Conservation (phyloP, 352 stramenopile species). For the Phytophthora cryptogea region DNA sequence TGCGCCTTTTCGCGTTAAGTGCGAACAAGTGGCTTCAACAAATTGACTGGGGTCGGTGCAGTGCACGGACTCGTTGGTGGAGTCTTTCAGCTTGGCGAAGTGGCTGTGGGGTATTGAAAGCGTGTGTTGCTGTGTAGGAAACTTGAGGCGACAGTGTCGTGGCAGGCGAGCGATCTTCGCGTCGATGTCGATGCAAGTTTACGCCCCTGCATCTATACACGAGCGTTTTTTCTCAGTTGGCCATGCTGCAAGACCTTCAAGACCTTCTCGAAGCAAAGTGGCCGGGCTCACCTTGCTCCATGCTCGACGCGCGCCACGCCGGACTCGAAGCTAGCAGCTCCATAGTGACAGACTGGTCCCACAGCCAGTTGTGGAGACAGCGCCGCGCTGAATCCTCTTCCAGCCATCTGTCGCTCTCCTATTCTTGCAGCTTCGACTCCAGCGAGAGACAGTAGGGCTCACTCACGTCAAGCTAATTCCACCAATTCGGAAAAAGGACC, state of each 20-base stretch:
- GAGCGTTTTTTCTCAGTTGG: background rate
- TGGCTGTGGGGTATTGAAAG: too few relatives aligned
- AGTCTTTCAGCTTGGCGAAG: too few relatives aligned
- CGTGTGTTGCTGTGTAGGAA: too few relatives aligned
- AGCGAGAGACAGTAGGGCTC: too few relatives aligned
- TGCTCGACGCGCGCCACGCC: constrained; percentile 1
- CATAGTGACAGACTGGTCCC: background rate
- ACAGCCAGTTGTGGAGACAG: constrained; percentile 6
- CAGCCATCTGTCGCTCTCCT: constrained; percentile 12
- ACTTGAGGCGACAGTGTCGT: background rate
- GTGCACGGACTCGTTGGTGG: too few relatives aligned
- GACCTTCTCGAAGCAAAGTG: background rate
- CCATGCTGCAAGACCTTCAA: background rate
- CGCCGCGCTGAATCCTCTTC: constrained; percentile 1
- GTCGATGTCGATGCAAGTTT: background rate
- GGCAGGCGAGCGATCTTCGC: background rate
- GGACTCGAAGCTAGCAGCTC: background rate
- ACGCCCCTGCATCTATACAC: background rate
- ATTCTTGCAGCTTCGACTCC: background rate
- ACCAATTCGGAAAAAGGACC: constrained; percentile 5
- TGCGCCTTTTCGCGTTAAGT: background rate
- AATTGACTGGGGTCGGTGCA: background rate
- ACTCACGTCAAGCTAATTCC: too few relatives aligned
- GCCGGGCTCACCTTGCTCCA: background rate
- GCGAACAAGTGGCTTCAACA: constrained; percentile 17